A percentile compares a stretch with the other conserved stretches of the same genome.
Conservation (phyloP, 129 eudicot genomes). For the Rutidosis leptorrhynchoides region DNA sequence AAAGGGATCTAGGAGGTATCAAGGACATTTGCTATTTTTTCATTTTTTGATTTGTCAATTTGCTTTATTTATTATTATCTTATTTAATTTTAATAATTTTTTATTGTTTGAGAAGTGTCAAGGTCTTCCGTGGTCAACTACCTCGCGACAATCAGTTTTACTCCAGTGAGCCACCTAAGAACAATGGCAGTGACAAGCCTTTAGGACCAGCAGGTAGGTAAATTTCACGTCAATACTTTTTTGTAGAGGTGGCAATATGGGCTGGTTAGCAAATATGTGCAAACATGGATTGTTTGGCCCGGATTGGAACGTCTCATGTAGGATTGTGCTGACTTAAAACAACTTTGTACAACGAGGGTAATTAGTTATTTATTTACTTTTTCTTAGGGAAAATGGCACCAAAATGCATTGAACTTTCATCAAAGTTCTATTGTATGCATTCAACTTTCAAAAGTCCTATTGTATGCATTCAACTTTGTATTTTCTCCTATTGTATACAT, state of each 20-base stretch:
- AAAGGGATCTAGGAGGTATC: constrained; percentile 65
- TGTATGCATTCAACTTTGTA: too few relatives aligned
- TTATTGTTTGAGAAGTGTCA: constrained; percentile 44
- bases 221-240: neutral
- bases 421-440: too few relatives aligned
- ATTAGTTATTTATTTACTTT: neutral
- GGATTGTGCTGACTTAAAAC: neutral
- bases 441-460: too few relatives aligned
- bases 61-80: too few relatives aligned
- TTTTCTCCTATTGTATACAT: too few relatives aligned
- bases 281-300: neutral
- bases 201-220: constrained; percentile 50
- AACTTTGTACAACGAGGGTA: neutral
- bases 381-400: too few relatives aligned
- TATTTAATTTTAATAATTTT: constrained; percentile 15
- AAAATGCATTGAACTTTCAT: too few relatives aligned
- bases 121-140: constrained; percentile 86
- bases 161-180: constrained; percentile 54
- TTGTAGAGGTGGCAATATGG: neutral
- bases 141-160: constrained; percentile 63
- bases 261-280: neutral
- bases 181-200: constrained; percentile 60
- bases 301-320: neutral
- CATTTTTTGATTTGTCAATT: neutral
- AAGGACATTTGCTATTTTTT: neutral